phyloP scores from a whole-genome alignment of 495 filamentous ascomycete genomes.

The Lentithecium fluviatile region DNA sequence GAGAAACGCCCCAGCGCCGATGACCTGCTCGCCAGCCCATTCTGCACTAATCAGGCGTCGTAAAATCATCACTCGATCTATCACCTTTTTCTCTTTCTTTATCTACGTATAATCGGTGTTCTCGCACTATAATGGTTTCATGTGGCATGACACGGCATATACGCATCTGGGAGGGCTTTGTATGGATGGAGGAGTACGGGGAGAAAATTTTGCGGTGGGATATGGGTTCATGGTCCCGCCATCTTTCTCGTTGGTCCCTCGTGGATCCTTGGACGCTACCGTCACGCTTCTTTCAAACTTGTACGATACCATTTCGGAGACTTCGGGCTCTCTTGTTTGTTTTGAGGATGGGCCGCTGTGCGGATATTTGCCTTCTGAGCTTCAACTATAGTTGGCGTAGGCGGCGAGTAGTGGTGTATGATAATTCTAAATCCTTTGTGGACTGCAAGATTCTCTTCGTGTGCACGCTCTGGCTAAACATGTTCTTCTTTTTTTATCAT shows the following conservation, averaged over 20 bases:
- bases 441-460: too few species aligned
- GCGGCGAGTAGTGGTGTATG: slow-evolving; percentile 1
- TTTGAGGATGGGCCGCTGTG: slow-evolving; percentile 10
- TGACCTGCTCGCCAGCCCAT: slow-evolving; percentile 77
- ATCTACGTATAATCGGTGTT: not conserved
- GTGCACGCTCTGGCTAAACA: too few species aligned
- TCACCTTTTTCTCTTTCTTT: not conserved
- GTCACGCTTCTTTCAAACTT: slow-evolving; percentile 14
- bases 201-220: not conserved
- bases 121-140: slow-evolving; percentile 22
- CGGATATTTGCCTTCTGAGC: slow-evolving; percentile 17
- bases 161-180: slow-evolving; percentile 23
- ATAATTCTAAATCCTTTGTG: not conserved
- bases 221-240: not conserved
- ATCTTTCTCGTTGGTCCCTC: not conserved
- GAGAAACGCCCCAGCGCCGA: slow-evolving; percentile 88
- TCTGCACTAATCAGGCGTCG: slow-evolving; percentile 45
- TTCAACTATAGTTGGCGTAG: not conserved
- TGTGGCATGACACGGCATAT: slow-evolving; percentile 23
- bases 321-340: slow-evolving; percentile 1
- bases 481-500: too few species aligned
- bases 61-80: slow-evolving; percentile 2
- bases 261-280: not conserved
- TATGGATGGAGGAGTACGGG: not conserved
- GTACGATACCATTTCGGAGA: slow-evolving; percentile 27